Conservation (phyloP, 2,329 filamentous ascomycete species). For the Alternaria novae-zelandiae region DNA sequence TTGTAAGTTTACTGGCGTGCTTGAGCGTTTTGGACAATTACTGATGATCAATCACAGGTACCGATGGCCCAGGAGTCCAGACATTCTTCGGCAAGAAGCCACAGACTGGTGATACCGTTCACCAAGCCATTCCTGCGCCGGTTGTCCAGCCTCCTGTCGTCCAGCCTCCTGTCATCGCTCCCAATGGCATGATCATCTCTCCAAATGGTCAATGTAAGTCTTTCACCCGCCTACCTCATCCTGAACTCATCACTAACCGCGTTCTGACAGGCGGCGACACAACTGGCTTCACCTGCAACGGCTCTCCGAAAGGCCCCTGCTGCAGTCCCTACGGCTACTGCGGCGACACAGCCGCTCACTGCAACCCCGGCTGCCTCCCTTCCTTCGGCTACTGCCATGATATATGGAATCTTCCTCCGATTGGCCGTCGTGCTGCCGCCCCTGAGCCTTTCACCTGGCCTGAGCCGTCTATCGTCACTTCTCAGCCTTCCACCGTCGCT, state of each 20-base stretch:
- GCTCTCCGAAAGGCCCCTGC: neutral
- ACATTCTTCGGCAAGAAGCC: slow-evolving; percentile 1
- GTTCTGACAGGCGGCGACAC: neutral
- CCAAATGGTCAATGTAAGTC: slow-evolving; percentile 2
- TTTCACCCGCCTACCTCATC: neutral
- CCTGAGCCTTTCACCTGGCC: neutral
- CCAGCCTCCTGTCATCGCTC: neutral
- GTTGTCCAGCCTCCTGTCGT: neutral
- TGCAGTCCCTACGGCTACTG: slow-evolving; percentile 10
- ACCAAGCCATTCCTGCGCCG: neutral
- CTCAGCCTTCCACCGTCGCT: neutral
- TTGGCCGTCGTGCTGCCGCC: neutral
- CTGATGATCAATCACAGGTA: slow-evolving; percentile 7
- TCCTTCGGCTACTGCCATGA: slow-evolving; percentile 6
- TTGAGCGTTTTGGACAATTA: neutral
- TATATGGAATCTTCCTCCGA: neutral
- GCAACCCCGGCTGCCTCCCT: slow-evolving; percentile 25
- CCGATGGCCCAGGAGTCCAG: slow-evolving; percentile 9
- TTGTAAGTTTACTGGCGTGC: slow-evolving; percentile 6
- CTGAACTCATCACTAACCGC: neutral
- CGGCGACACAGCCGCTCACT: slow-evolving; percentile 20
- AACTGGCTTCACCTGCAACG: slow-evolving; percentile 1
- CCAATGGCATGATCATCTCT: neutral
- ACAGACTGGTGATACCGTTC: neutral
- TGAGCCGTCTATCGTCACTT: neutral